These are phyloP conservation scores for Blumeria graminis DNA, from an alignment of 2,329 filamentous ascomycete species.

Conservation along the genomic window DNA sequence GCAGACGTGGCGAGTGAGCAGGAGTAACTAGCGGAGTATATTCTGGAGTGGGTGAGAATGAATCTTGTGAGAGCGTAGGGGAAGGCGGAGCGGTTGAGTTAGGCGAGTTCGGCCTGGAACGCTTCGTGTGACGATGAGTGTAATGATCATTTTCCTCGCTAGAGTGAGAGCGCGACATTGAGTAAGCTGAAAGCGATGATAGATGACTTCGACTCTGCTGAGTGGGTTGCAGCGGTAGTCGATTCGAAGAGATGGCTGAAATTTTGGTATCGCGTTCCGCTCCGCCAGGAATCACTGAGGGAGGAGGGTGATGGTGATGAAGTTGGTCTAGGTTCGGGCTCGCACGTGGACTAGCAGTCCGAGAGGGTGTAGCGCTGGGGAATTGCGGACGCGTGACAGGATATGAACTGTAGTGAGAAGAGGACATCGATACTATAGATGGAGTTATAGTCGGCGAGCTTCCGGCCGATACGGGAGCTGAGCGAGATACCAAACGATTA, in stretches of 20 bases:
- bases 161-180: conserved; percentile 77
- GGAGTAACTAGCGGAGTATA: conserved; percentile 97
- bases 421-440: conserved; percentile 51
- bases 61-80: conserved; percentile 89
- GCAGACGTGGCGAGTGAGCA: conserved; percentile 76
- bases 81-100: conserved; percentile 91
- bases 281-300: conserved; percentile 30
- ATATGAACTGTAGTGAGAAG: conserved; percentile 33
- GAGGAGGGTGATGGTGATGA: conserved; percentile 35
- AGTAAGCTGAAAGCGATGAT: conserved; percentile 48
- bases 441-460: conserved; percentile 92
- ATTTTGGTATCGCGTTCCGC: conserved; percentile 26
- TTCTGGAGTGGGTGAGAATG: conserved; percentile 81
- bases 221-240: conserved; percentile 9
- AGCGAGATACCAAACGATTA: conserved; percentile 52
- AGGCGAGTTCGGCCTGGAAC: conserved; percentile 78
- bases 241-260: conserved; percentile 13
- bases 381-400: neutral
- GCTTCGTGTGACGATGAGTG: conserved; percentile 53
- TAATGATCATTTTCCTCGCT: conserved; percentile 60
- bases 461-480: conserved; percentile 64
- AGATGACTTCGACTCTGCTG: conserved; percentile 24
- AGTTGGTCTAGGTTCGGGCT: conserved; percentile 15
- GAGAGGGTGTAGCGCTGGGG: neutral
- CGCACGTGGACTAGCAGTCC: conserved; percentile 12